Evolutionary conservation across 2,329 filamentous ascomycete genomes (phyloP), one percentile per base, ranked within the genome.

Genomic region (Leptographium wingfieldii): DNA sequence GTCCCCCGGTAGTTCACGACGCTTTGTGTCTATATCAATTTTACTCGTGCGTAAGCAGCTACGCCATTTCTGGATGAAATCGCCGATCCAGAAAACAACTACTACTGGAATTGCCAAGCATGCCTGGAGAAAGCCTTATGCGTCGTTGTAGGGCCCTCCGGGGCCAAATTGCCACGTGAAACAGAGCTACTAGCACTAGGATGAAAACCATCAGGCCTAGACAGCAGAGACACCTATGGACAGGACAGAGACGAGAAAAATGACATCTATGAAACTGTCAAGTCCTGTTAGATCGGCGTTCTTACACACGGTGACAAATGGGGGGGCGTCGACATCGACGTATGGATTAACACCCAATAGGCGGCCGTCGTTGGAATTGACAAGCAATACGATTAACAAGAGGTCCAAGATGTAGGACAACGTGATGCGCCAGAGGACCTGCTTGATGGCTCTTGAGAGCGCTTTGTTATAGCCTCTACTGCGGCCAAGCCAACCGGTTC

Each of bases 361-460:
- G 40, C 73, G 69, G 0, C 65, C 43, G 43, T 82, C 79, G 27
- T 73, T 69, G 57, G 75, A 77, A 57, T 71, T 69, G 46, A 81
- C 71, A 5, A 81, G 68, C 5, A 82, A 72, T 16, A 79, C 79
- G 19, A 81, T 74, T 12, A 81, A 76, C 58, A 78, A 73, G 16
- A 82, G 73, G 43, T 77, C 77, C 3, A 81, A 70, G 55, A 82
- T 70, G 63, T 82, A 82, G 64, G 82, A 82, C 3, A 81, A 68
- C 0, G 76, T 79, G 62, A 81, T 81, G 65, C 79, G 77, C 78
- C 79, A 81, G 61, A 81, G 81, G 38, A 81, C 88, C 69, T 95
- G 90, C 74, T 94, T 95, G 67, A 92, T 85, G 5, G 91, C 91
- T 1, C 83, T 85, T 0, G 91, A 91, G 1, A 96, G 79, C 0